Conservation (phyloP, 164 flowering plant genomes). For the Kalanchoe fedtschenkoi region DNA sequence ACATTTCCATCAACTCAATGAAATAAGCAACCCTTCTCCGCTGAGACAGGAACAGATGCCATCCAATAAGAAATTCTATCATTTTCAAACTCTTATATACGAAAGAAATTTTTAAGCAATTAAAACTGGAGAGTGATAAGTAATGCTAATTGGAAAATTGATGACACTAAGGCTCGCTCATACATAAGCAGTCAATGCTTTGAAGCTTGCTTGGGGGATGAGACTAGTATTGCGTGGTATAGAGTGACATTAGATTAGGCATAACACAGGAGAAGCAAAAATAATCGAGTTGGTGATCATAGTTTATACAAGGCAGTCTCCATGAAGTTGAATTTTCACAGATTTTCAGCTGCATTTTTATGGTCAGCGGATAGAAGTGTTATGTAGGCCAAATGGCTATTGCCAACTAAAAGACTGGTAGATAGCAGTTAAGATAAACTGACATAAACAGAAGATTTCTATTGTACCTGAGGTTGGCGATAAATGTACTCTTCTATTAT, state of each 20-base stretch:
- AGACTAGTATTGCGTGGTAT: too few species aligned
- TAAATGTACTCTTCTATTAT: constrained; percentile 97
- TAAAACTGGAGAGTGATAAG: neutral
- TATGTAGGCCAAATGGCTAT: neutral
- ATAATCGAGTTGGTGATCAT: too few species aligned
- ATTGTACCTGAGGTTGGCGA: constrained; percentile 61
- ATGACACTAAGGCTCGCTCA: too few species aligned
- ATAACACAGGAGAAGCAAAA: too few species aligned
- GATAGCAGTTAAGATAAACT: neutral
- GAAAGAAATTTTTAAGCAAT: neutral
- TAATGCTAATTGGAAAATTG: too few species aligned
- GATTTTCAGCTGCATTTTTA: neutral
- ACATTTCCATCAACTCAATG: constrained; percentile 85
- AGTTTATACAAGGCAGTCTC: neutral
- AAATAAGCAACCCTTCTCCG: constrained; percentile 72
- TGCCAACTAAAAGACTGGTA: neutral
- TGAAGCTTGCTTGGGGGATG: too few species aligned
- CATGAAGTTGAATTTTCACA: too few species aligned
- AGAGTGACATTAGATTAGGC: too few species aligned
- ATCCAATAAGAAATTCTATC: neutral
- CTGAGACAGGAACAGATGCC: constrained; percentile 26
- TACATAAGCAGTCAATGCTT: too few species aligned
- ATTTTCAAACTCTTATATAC: neutral
- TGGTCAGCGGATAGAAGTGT: neutral
- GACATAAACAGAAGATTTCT: neutral